A percentile compares a stretch with the other conserved stretches of the same genome.
phyloP scores from a whole-genome alignment of 352 stramenopile genomes.

The Phytopythium mirpurense region DNA sequence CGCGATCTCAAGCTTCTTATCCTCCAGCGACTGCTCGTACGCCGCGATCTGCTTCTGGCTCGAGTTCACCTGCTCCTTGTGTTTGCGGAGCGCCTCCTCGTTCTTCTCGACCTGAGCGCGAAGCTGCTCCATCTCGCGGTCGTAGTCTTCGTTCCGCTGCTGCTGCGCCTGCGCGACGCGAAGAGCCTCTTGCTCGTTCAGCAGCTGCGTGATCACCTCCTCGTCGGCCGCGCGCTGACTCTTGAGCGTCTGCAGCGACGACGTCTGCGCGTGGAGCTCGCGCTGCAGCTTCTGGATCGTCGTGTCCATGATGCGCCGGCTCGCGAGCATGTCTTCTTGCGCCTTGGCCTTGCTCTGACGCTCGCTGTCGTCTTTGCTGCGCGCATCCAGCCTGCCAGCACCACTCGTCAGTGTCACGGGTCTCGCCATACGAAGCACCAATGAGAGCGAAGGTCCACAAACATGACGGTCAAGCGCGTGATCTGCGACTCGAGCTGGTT shows the following conservation, averaged over 20 bases:
- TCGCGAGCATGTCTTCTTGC: slow-evolving; percentile 84
- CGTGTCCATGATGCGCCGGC: slow-evolving; percentile 77
- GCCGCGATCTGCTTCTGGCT: slow-evolving; percentile 60
- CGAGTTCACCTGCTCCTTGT: slow-evolving; percentile 60
- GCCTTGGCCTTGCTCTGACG: slow-evolving; percentile 41
- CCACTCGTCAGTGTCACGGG: not conserved
- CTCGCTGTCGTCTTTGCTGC: slow-evolving; percentile 24
- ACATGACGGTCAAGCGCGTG: slow-evolving; percentile 74
- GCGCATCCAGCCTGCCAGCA: slow-evolving; percentile 32
- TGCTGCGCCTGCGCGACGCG: slow-evolving; percentile 40
- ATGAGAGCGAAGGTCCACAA: slow-evolving; percentile 3
- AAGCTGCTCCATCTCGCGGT: slow-evolving; percentile 71
- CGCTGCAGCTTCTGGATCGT: slow-evolving; percentile 70
- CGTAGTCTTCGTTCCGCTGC: slow-evolving; percentile 43
- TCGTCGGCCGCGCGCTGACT: slow-evolving; percentile 67
- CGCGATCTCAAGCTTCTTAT: slow-evolving; percentile 57
- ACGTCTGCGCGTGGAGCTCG: slow-evolving; percentile 54
- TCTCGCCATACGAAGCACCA: not conserved
- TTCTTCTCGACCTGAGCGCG: slow-evolving; percentile 66
- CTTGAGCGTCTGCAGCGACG: slow-evolving; percentile 59
- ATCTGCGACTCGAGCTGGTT: slow-evolving; percentile 66
- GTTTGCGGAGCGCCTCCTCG: slow-evolving; percentile 54
- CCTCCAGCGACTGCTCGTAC: slow-evolving; percentile 65
- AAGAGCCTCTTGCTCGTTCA: slow-evolving; percentile 82
- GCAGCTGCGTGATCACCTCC: slow-evolving; percentile 76